Evolutionary conservation across 2,329 filamentous ascomycete genomes (phyloP), one percentile per base, ranked within the genome.

Genomic region (Bisporella sp.): DNA sequence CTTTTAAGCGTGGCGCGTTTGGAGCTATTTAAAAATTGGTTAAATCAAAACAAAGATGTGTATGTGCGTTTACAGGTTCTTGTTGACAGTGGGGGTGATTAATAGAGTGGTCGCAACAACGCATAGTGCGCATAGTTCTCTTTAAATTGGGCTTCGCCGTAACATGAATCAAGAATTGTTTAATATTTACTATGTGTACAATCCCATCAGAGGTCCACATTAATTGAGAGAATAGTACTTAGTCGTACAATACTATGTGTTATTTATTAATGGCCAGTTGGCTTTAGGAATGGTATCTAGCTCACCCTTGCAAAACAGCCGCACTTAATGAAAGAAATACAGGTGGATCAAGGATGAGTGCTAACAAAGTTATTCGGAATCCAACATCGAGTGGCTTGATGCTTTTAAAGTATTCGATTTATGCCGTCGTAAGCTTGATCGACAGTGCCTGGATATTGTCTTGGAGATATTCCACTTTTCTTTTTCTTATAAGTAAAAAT

Each of bases 401-500:
- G n/a, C 60, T 67, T 51, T 82, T 77, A 47, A 82, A 70, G 49
- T 74, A 68, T 13, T 72, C 63, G 41, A 82, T 74, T 46, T 83
- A 73, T 57, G 76, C 66, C 1, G 65, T 56, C 0, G 71, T 72
- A n/a, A 82, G 66, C 52, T 69, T 67, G 52, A 81, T 67, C 13
- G 67, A 67, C 31, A 82, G 64, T 1, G 75, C 73, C 53, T 75
- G 68, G 56, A 82, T 77, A 58, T 79, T 81, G 49, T 69, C 71
- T 50, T 76, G 69, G 6, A 82, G 63, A 61, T 83, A 77, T 58
- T 78, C 73, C 33, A 81, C 63, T 57, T 79, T 81, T 5, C 78
- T 68, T 0, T 74, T 75, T 2, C 79, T 79, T 4, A 80, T 68
- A 37, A 82, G 72, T 0, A 79, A 78, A 57, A 79, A 79, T 4